These are phyloP conservation scores for Anthracocystis panici-leucophaei DNA, from an alignment of 1,284 basidiomycete genomes.

Conservation along the genomic window DNA sequence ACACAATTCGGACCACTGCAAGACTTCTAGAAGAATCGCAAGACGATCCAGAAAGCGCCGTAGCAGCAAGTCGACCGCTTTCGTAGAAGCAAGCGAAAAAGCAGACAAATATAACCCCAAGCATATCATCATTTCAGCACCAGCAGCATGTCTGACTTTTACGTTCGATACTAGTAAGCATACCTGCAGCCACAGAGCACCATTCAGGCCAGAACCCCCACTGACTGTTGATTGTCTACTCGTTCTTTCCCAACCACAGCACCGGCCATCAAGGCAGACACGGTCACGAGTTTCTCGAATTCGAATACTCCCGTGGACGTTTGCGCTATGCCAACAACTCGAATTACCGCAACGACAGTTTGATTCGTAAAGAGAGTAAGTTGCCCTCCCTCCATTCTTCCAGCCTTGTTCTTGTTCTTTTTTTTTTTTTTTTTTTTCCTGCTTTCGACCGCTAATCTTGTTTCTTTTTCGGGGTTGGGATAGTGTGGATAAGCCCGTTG, in stretches of 20 bases:
- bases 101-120: background rate
- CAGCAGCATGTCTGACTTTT: constrained; percentile 64
- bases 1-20: background rate
- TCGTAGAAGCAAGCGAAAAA: background rate
- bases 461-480: background rate
- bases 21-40: background rate
- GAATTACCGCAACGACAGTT: constrained; percentile 95
- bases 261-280: constrained; percentile 67
- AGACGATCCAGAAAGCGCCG: background rate
- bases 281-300: constrained; percentile 83
- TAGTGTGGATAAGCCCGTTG: constrained; percentile 93
- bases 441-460: background rate
- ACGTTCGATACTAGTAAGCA: constrained; percentile 69
- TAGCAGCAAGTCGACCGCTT: background rate
- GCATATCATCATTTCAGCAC: constrained; percentile 5
- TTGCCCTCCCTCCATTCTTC: background rate
- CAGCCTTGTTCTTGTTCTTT: background rate
- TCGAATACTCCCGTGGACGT: constrained; percentile 95
- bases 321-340: constrained; percentile 99
- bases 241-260: constrained; percentile 22
- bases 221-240: background rate
- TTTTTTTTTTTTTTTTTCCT: background rate
- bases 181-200: background rate
- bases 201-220: too few relatives aligned
- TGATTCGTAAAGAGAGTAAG: constrained; percentile 98